Evolutionary conservation across 2,329 filamentous ascomycete species (phyloP), one percentile per base, ranked within the genome.

Genomic region (Penicillium crustosum): DNA sequence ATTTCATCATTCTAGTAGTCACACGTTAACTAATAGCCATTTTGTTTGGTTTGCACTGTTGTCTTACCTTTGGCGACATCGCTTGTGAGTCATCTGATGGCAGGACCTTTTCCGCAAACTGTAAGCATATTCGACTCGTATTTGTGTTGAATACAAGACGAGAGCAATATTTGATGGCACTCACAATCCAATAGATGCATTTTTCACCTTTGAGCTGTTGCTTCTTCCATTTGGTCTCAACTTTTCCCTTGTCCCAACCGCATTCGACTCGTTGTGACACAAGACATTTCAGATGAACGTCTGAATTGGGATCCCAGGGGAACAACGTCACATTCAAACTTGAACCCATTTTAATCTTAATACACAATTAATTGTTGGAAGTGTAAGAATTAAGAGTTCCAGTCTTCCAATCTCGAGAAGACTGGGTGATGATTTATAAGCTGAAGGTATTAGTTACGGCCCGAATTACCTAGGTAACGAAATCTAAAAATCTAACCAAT

Each of bases 151-250:
- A 47, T 23, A 15, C 1, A 39, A 43, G 4, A 10, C 2, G 17
- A 35, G 6, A n/a, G 3, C 2, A 27, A 9, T 2, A 13, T 29
- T n/a, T 15, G 9, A 12, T 38, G 25, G 0, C 27, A 51, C 59
- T 63, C 35, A 66, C 64, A 58, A 66, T 65, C 64, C 64, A 66
- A 44, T 61, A 66, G 8, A 66, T 61, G 25, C 63, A 66, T 13
- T 66, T 66, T 9, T 45, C 38, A n/a, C 64, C 64, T 19, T 51
- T 52, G 1, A 45, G 49, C 38, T 66, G 64, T n/a, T 50, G 38
- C 6, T 58, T 38, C 35, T 39, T 52, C 64, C 64, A 66, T 29
- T 52, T 43, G 2, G n/a, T 44, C 19, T 64, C 59, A 13, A 66
- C 63, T 21, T 61, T 58, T 3, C 63, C 64, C 10, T 59, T 43